Percentiles rank a stretch among this genome's conserved stretches.
phyloP scores from a whole-genome alignment of 139 green algal genomes.

The Coccomyxa sp. region DNA sequence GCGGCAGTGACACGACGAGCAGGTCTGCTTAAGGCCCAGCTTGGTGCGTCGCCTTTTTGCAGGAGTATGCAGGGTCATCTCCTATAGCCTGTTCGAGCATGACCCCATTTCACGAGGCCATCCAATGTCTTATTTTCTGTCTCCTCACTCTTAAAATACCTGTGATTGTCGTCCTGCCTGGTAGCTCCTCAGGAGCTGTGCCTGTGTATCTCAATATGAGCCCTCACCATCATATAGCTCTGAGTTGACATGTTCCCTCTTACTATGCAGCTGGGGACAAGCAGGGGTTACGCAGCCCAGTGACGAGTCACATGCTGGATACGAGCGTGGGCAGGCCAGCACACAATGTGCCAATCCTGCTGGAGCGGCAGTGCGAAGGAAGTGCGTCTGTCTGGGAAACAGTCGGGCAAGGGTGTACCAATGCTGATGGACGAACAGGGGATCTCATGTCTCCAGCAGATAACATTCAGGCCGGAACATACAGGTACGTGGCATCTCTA shows the following conservation, averaged over 20 bases:
- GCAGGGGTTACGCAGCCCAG: constrained; percentile 52
- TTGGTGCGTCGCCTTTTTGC: constrained; percentile 16
- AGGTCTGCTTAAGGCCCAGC: constrained; percentile 44
- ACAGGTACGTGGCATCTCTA: not conserved
- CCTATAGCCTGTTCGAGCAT: not conserved
- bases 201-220: not conserved
- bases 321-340: constrained; percentile 71
- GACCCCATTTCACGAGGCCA: not conserved
- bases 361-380: constrained; percentile 36
- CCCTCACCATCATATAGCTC: not conserved
- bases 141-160: not conserved
- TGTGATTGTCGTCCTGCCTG: not conserved
- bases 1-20: constrained; percentile 12
- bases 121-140: not conserved
- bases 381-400: constrained; percentile 32
- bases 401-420: constrained; percentile 52
- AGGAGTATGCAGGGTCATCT: not conserved
- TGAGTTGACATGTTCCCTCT: not conserved
- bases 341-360: constrained; percentile 55
- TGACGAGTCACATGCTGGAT: constrained; percentile 94
- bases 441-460: not conserved
- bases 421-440: constrained; percentile 64
- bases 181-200: not conserved
- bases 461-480: not conserved
- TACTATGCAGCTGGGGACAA: not conserved